These are phyloP conservation scores for Fomitopsis palustris DNA, from an alignment of 1,284 basidiomycete genomes.

Conservation along the genomic window DNA sequence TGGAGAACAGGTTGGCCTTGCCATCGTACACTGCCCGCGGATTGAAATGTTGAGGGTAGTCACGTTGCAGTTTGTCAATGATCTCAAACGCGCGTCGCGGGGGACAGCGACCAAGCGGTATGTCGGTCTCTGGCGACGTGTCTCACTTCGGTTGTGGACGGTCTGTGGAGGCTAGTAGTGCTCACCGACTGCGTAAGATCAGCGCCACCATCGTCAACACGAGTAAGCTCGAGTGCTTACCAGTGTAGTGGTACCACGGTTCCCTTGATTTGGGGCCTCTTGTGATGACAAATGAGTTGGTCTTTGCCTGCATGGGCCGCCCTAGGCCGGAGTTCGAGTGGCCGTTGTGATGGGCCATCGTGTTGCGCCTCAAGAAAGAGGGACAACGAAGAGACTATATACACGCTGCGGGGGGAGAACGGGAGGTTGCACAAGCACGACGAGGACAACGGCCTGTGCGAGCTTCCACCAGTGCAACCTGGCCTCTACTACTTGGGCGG, in stretches of 20 bases:
- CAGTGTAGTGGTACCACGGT: conserved; percentile 22
- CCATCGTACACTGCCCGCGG: conserved; percentile 23
- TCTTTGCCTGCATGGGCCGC: conserved; percentile 9
- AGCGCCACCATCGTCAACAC: background rate
- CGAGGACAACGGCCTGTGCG: background rate
- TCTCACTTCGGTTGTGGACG: too few relatives aligned
- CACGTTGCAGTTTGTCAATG: conserved; percentile 17
- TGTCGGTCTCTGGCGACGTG: background rate
- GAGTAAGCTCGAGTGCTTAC: conserved; percentile 9
- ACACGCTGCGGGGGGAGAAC: background rate
- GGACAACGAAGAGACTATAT: too few relatives aligned
- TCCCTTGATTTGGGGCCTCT: conserved; percentile 13
- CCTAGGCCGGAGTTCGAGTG: conserved; percentile 2
- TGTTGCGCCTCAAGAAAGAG: background rate
- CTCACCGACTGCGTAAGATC: conserved; percentile 12
- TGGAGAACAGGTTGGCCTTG: conserved; percentile 18
- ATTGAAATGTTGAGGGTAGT: conserved; percentile 15
- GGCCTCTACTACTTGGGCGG: background rate
- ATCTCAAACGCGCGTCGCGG: conserved; percentile 15
- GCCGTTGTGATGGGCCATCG: background rate
- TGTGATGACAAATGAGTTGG: conserved; percentile 19
- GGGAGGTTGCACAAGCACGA: background rate
- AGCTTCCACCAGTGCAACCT: background rate
- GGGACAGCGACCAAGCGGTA: conserved; percentile 5
- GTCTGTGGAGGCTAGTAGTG: background rate